Percentiles rank a stretch among this genome's conserved stretches.
Conservation (phyloP, 371 early-diverging fungal species). For the Mucor velutinosus region DNA sequence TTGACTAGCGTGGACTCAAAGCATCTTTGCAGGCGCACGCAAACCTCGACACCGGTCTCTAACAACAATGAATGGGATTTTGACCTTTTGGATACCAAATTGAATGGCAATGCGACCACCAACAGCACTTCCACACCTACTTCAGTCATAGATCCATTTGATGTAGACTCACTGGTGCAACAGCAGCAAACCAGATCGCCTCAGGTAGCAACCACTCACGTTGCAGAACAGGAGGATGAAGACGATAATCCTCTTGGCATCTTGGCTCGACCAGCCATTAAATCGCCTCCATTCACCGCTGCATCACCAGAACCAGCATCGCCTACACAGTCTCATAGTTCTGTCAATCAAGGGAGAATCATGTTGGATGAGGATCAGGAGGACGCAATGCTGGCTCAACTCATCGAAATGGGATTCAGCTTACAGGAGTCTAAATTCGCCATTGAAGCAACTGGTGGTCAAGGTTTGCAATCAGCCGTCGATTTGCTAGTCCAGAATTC, state of each 20-base stretch:
- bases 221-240: slow-evolving; percentile 13
- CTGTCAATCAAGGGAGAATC: not conserved
- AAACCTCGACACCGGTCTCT: slow-evolving; percentile 25
- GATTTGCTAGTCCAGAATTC: slow-evolving; percentile 66
- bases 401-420: slow-evolving; percentile 82
- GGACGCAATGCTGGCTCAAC: slow-evolving; percentile 57
- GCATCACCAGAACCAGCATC: slow-evolving; percentile 7
- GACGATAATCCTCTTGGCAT: slow-evolving; percentile 51
- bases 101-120: not conserved
- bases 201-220: not conserved
- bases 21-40: slow-evolving; percentile 12
- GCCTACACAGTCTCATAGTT: not conserved
- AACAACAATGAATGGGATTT: slow-evolving; percentile 54
- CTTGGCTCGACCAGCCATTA: slow-evolving; percentile 32
- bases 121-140: slow-evolving; percentile 16
- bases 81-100: slow-evolving; percentile 46
- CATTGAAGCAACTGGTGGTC: slow-evolving; percentile 55
- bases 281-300: slow-evolving; percentile 11
- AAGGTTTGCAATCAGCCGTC: slow-evolving; percentile 63
- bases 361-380: not conserved
- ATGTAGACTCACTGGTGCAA: slow-evolving; percentile 28
- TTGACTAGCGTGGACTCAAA: not conserved
- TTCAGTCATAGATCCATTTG: slow-evolving; percentile 37
- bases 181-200: slow-evolving; percentile 6
- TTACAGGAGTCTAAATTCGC: slow-evolving; percentile 65